Percentiles rank a stretch among this genome's conserved stretches.
Evolutionary conservation across 208 protist species (phyloP).

Genomic region (Leishmania amazonensis): DNA sequence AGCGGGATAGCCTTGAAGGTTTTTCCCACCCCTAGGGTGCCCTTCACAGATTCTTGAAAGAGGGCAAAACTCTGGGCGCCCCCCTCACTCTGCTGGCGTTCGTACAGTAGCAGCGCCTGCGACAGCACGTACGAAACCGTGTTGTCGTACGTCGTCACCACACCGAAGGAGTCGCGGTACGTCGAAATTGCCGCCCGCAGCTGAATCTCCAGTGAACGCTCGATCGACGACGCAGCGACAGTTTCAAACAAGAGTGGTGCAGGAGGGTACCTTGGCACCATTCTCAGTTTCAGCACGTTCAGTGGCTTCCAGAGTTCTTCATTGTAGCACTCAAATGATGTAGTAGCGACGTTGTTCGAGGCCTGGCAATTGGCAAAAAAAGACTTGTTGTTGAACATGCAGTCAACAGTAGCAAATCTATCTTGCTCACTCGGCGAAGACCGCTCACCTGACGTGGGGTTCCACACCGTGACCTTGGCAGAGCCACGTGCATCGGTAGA

Average conservation of each 20-base stretch:
- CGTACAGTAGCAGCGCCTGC: constrained; percentile 85
- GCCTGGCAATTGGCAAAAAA: constrained; percentile 92
- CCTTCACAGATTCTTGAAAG: constrained; percentile 90
- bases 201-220: constrained; percentile 57
- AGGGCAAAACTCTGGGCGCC: constrained; percentile 47
- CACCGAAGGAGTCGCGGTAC: constrained; percentile 79
- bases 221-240: constrained; percentile 31
- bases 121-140: constrained; percentile 76
- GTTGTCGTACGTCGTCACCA: constrained; percentile 78
- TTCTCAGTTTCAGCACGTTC: constrained; percentile 87
- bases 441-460: constrained; percentile 74
- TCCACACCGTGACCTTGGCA: constrained; percentile 78
- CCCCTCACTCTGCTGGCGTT: constrained; percentile 61
- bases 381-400: constrained; percentile 84
- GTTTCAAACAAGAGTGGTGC: constrained; percentile 66
- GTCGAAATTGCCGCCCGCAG: constrained; percentile 48
- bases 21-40: constrained; percentile 78
- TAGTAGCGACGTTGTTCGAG: constrained; percentile 50
- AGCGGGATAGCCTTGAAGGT: constrained; percentile 93
- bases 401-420: constrained; percentile 70
- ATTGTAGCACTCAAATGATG: constrained; percentile 88
- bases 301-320: constrained; percentile 91
- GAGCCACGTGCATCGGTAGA: constrained; percentile 25
- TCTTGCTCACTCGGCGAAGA: constrained; percentile 44
- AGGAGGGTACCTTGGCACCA: constrained; percentile 77